These are phyloP conservation scores for Begonia peltatifolia DNA, from an alignment of 306 rosid genomes.

Conservation along the genomic window DNA sequence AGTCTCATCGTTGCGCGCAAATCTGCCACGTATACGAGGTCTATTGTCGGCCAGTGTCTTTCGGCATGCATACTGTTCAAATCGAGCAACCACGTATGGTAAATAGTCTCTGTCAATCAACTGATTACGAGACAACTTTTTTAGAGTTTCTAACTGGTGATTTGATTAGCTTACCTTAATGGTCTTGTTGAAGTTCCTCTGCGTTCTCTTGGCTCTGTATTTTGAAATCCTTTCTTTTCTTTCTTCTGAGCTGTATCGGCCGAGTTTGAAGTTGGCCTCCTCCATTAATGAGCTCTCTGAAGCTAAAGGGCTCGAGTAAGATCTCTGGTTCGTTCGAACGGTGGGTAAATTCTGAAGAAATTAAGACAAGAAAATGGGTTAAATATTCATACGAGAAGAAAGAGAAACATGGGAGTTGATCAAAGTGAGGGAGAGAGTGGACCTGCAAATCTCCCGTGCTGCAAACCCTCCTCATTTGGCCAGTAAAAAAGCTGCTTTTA, in stretches of 20 bases:
- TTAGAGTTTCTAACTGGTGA: too few relatives aligned
- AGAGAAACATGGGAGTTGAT: background rate
- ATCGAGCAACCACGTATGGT: background rate
- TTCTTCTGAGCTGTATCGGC: constrained; percentile 73
- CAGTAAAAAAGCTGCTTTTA: constrained; percentile 22
- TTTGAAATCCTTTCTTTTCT: constrained; percentile 74
- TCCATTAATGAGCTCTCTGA: constrained; percentile 33
- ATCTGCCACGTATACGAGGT: constrained; percentile 93
- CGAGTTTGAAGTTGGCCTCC: constrained; percentile 55
- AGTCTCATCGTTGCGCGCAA: constrained; percentile 75
- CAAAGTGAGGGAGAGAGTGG: background rate
- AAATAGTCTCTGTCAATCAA: too few relatives aligned
- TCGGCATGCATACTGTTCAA: constrained; percentile 77
- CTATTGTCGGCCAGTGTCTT: constrained; percentile 92
- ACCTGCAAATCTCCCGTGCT: constrained; percentile 85
- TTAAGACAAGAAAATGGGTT: background rate
- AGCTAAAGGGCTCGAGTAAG: constrained; percentile 15
- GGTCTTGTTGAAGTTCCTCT: constrained; percentile 89
- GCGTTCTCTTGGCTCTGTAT: constrained; percentile 82
- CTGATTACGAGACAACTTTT: too few relatives aligned
- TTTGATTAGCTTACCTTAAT: constrained; percentile 43
- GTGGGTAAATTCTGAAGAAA: constrained; percentile 25
- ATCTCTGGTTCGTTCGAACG: constrained; percentile 9
- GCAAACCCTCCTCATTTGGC: constrained; percentile 46
- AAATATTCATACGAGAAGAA: too few relatives aligned